Conservation (phyloP, 163 green algal genomes). For the Coccomyxa subellipsoidea region DNA sequence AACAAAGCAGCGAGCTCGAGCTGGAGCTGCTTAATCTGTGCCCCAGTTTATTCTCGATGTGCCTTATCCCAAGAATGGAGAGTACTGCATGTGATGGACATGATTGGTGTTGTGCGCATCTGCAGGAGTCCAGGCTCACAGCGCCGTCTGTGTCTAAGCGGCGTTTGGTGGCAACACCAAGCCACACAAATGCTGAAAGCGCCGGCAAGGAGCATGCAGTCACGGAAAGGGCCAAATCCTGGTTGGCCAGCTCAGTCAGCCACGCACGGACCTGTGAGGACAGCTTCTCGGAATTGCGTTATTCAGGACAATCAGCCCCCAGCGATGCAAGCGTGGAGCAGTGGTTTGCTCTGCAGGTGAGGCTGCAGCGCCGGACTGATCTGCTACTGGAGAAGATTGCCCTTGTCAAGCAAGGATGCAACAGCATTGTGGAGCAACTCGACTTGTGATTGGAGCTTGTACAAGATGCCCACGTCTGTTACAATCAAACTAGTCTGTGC, state of each 20-base stretch:
- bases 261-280: neutral
- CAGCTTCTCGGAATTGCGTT: neutral
- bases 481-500: too few relatives aligned
- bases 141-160: too few relatives aligned
- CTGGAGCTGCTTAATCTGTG: too few relatives aligned
- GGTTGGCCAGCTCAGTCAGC: neutral
- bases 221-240: neutral
- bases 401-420: neutral
- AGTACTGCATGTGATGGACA: neutral
- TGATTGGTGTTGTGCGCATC: neutral
- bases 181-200: neutral
- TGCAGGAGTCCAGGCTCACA: neutral
- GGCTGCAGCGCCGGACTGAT: neutral
- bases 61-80: too few relatives aligned
- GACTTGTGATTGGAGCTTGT: too few relatives aligned
- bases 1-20: too few relatives aligned
- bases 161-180: neutral
- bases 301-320: neutral
- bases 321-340: neutral
- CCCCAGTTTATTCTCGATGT: too few relatives aligned
- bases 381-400: neutral
- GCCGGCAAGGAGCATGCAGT: neutral
- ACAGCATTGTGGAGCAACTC: neutral
- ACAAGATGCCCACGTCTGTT: too few relatives aligned
- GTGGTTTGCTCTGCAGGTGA: neutral